phyloP scores from a whole-genome alignment of 202 grass and related monocot genomes.

The Hordeum pubiflorum region DNA sequence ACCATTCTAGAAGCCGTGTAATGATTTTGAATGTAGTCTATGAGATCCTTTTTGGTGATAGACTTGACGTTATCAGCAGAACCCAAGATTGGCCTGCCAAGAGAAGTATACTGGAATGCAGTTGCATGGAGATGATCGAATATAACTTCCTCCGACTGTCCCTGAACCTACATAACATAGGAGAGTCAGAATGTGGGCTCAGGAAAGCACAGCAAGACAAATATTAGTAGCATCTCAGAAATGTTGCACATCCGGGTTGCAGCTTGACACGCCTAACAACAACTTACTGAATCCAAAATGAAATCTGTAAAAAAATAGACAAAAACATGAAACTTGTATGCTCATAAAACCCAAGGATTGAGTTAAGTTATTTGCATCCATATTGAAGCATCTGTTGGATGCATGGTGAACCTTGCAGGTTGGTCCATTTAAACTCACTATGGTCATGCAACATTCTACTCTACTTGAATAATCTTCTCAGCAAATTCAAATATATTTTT shows the following conservation, averaged over 20 bases:
- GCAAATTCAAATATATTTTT: neutral
- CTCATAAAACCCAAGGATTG: neutral
- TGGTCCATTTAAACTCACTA: neutral
- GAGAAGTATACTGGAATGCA: constrained; percentile 91
- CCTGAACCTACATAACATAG: constrained; percentile 57
- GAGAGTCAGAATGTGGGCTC: constrained; percentile 18
- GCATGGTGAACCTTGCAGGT: neutral
- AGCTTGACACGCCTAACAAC: neutral
- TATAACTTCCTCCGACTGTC: constrained; percentile 82
- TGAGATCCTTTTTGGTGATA: constrained; percentile 67
- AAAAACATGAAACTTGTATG: neutral
- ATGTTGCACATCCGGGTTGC: neutral
- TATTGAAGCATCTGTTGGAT: neutral
- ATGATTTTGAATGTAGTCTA: constrained; percentile 83
- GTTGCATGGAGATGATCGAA: constrained; percentile 99
- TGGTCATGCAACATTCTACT: neutral
- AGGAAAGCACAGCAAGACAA: neutral
- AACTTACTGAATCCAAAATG: neutral
- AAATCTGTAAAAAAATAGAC: neutral
- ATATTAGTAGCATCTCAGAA: neutral
- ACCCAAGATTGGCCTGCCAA: constrained; percentile 83
- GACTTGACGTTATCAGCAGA: constrained; percentile 66
- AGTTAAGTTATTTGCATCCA: neutral
- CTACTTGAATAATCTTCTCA: neutral
- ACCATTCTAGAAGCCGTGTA: constrained; percentile 98